phyloP scores from a whole-genome alignment of 1,284 basidiomycete genomes.

The Dichomitus squalens region DNA sequence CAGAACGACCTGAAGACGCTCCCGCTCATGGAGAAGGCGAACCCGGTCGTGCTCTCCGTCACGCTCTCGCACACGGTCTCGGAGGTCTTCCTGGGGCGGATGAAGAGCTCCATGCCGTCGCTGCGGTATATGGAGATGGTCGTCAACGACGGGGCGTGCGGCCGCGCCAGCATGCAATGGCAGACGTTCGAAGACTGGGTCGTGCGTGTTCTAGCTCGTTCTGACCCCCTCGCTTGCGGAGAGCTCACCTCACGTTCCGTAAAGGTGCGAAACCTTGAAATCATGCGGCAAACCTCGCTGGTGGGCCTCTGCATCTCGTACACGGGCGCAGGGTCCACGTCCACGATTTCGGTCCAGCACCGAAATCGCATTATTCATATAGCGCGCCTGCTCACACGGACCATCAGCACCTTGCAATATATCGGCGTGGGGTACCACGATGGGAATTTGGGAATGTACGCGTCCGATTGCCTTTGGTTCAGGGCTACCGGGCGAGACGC shows the following conservation, averaged over 20 bases:
- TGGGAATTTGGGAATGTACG: conserved; percentile 13
- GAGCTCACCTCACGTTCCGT: conserved; percentile 3
- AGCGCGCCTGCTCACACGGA: conserved; percentile 17
- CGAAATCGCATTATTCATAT: conserved; percentile 7
- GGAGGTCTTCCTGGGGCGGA: conserved; percentile 17
- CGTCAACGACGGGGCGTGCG: conserved; percentile 11
- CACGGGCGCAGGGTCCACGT: conserved; percentile 8
- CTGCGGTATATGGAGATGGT: conserved; percentile 25
- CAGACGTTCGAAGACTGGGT: conserved; percentile 20
- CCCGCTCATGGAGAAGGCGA: conserved; percentile 23
- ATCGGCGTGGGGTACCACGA: conserved; percentile 22
- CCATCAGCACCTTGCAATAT: conserved; percentile 21
- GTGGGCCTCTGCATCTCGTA: conserved; percentile 21
- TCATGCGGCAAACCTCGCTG: conserved; percentile 20
- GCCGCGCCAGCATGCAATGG: conserved; percentile 9
- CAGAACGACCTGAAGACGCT: conserved; percentile 25
- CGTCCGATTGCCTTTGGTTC: conserved; percentile 19
- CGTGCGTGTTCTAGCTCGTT: conserved; percentile 14
- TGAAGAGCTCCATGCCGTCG: conserved; percentile 21
- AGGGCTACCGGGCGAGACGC: conserved; percentile 13
- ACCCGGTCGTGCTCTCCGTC: conserved; percentile 24
- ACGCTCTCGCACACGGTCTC: conserved; percentile 16
- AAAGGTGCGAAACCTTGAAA: conserved; percentile 21
- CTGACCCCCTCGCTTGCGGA: background rate
- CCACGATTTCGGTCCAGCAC: conserved; percentile 4